Percentiles rank a stretch among this genome's conserved stretches.
Conservation (phyloP, 2,329 filamentous ascomycete species). For the Davidsoniella eucalypti region DNA sequence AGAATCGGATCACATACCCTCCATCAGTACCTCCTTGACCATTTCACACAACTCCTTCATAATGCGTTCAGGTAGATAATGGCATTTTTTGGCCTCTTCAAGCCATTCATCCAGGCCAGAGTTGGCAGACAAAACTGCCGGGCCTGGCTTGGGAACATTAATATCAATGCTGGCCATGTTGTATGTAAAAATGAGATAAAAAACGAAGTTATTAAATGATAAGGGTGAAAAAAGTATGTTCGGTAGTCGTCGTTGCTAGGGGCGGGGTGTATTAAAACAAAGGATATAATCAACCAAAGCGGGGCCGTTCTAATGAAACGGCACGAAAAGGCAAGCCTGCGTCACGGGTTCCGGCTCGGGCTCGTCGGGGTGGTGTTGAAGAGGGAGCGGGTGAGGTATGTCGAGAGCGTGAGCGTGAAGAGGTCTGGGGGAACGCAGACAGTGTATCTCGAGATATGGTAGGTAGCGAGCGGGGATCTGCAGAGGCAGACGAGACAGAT, state of each 20-base stretch:
- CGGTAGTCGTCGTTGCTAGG: not conserved
- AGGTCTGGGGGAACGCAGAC: constrained; percentile 6
- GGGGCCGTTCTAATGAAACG: constrained; percentile 11
- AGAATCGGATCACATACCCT: constrained; percentile 42
- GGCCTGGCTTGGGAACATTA: constrained; percentile 72
- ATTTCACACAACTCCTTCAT: constrained; percentile 99
- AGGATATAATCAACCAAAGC: constrained; percentile 9
- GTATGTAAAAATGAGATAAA: not conserved
- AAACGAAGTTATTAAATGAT: not conserved
- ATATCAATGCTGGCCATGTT: constrained; percentile 6
- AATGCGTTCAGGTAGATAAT: constrained; percentile 84
- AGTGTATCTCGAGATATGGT: constrained; percentile 10
- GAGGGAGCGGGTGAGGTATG: constrained; percentile 10
- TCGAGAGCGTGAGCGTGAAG: constrained; percentile 10
- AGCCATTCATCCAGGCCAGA: constrained; percentile 93
- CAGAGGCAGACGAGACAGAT: constrained; percentile 2
- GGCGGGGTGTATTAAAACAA: constrained; percentile 1
- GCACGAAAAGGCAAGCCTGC: constrained; percentile 11
- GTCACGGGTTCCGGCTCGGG: constrained; percentile 13
- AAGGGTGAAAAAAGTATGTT: constrained; percentile 1
- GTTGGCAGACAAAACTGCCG: constrained; percentile 67
- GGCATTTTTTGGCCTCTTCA: constrained; percentile 89
- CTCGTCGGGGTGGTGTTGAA: constrained; percentile 11
- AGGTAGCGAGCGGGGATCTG: constrained; percentile 11
- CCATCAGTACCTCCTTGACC: constrained; percentile 97